These are phyloP conservation scores for Pleurotus sapidus DNA, from an alignment of 768 basidiomycete genomes.

Conservation along the genomic window DNA sequence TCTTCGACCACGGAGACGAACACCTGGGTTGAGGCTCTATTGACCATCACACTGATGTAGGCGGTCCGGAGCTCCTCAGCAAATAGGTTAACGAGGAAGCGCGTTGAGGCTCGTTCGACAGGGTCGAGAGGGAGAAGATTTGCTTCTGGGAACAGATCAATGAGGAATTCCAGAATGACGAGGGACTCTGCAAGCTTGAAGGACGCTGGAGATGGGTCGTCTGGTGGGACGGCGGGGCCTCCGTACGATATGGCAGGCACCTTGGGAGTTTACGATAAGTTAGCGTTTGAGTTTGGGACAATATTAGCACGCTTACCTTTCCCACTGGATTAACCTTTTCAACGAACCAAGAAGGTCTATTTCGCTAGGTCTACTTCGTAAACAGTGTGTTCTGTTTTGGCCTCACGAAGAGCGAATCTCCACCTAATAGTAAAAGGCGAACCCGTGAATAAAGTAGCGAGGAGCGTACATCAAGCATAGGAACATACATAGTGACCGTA, in stretches of 20 bases:
- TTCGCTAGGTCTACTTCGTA: not conserved
- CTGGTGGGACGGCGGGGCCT: not conserved
- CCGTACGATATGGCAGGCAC: slow-evolving; percentile 1
- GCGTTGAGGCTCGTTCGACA: not conserved
- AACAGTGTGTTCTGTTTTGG: not conserved
- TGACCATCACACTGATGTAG: not conserved
- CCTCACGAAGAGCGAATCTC: not conserved
- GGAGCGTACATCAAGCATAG: too few relatives aligned
- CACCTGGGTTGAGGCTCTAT: not conserved
- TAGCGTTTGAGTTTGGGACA: not conserved
- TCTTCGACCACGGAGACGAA: not conserved
- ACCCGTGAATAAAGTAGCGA: too few relatives aligned
- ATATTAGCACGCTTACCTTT: not conserved
- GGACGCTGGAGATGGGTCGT: not conserved
- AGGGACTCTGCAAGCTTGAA: not conserved
- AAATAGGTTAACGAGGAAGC: not conserved
- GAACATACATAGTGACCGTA: too few relatives aligned
- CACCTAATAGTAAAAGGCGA: not conserved
- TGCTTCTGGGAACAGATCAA: not conserved
- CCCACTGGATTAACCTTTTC: not conserved
- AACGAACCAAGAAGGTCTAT: slow-evolving; percentile 3
- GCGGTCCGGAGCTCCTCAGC: not conserved
- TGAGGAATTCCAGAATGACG: not conserved
- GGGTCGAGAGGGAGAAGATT: not conserved
- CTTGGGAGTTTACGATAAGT: not conserved